Conservation (phyloP, 768 basidiomycete genomes). For the Paxillus involutus region DNA sequence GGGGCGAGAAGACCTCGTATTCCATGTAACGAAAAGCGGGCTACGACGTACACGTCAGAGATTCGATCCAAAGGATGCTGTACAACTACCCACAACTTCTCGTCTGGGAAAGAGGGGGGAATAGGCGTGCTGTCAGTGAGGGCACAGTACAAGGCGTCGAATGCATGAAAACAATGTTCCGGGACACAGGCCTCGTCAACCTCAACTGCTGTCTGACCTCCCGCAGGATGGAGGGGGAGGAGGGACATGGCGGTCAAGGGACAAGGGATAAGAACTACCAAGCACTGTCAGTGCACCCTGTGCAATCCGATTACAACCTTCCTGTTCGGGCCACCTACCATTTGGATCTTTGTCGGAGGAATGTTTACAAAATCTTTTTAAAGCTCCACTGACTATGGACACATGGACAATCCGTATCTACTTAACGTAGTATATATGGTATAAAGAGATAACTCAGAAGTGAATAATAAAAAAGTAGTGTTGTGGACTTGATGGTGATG, state of each 20-base stretch:
- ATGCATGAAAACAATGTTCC: slow-evolving; percentile 81
- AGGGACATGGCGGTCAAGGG: slow-evolving; percentile 49
- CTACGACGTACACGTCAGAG: slow-evolving; percentile 16
- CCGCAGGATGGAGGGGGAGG: slow-evolving; percentile 50
- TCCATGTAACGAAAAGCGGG: slow-evolving; percentile 98
- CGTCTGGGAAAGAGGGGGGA: slow-evolving; percentile 62
- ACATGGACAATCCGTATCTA: slow-evolving; percentile 37
- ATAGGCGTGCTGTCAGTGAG: slow-evolving; percentile 56
- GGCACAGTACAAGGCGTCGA: slow-evolving; percentile 79
- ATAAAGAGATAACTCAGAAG: slow-evolving; percentile 39
- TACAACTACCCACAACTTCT: slow-evolving; percentile 65
- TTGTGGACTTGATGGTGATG: slow-evolving; percentile 13
- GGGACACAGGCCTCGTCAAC: slow-evolving; percentile 54
- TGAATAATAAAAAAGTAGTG: slow-evolving; percentile 25
- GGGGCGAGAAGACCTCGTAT: slow-evolving; percentile 61
- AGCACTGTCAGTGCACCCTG: not conserved
- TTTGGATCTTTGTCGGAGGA: not conserved
- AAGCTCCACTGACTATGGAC: slow-evolving; percentile 30
- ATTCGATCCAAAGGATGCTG: not conserved
- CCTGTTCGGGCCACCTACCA: slow-evolving; percentile 27
- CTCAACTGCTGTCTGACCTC: slow-evolving; percentile 38
- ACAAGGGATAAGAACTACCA: slow-evolving; percentile 10
- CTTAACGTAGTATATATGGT: slow-evolving; percentile 39
- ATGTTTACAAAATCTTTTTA: not conserved
- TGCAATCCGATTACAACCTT: slow-evolving; percentile 11